phyloP scores from a whole-genome alignment of 495 filamentous ascomycete genomes.

The Penicillium ucsense region DNA sequence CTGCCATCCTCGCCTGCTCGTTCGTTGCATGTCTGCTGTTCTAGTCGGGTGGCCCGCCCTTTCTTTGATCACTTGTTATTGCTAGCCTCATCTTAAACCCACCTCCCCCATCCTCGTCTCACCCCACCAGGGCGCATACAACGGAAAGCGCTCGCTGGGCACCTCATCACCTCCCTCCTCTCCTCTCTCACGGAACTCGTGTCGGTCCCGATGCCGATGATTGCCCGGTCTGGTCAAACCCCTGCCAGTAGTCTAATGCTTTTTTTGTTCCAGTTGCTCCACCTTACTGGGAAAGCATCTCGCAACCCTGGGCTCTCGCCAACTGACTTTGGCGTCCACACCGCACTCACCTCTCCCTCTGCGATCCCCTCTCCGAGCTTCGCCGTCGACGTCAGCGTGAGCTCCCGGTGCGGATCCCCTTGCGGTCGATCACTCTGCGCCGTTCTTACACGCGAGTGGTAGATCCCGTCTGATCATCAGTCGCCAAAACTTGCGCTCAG shows the following conservation, averaged over 20 bases:
- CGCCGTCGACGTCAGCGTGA: not conserved
- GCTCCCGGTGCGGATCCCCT: too few relatives aligned
- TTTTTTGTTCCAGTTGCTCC: slow-evolving; percentile 18
- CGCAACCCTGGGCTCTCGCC: not conserved
- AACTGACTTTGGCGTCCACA: slow-evolving; percentile 7
- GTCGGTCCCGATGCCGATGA: not conserved
- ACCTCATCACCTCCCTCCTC: not conserved
- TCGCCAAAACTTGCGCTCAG: too few relatives aligned
- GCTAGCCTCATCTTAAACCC: too few relatives aligned
- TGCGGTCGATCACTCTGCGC: too few relatives aligned
- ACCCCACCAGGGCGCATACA: too few relatives aligned
- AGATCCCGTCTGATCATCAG: too few relatives aligned
- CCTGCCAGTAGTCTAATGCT: slow-evolving; percentile 9
- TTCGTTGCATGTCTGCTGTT: too few relatives aligned
- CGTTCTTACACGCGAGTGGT: too few relatives aligned
- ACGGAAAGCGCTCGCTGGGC: too few relatives aligned
- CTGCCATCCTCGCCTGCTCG: not conserved
- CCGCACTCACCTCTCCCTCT: not conserved
- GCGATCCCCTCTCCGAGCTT: not conserved
- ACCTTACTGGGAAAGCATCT: slow-evolving; percentile 2
- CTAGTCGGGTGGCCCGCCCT: too few relatives aligned
- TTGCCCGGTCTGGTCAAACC: slow-evolving; percentile 8
- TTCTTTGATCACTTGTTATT: too few relatives aligned
- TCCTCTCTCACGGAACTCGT: not conserved
- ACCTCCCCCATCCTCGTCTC: too few relatives aligned